Percentiles rank a stretch among this genome's conserved stretches.
Conservation (phyloP, 768 basidiomycete species). For the Ephemerocybe angulata region DNA sequence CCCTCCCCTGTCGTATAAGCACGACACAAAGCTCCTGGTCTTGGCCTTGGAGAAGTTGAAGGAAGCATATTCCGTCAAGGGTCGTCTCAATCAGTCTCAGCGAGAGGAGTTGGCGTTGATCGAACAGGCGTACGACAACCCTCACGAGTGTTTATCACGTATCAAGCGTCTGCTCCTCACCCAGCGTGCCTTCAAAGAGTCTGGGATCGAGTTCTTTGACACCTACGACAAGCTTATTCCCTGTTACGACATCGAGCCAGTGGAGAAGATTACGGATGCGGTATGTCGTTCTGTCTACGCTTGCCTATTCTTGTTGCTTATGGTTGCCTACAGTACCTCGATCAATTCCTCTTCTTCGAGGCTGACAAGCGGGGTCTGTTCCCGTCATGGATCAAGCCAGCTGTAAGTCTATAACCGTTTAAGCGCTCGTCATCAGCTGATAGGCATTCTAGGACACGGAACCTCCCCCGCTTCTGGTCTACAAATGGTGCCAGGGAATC, state of each 20-base stretch:
- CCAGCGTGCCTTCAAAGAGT: conserved; percentile 97
- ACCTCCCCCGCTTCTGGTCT: conserved; percentile 93
- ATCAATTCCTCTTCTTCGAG: conserved; percentile 99
- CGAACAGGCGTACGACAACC: conserved; percentile 99
- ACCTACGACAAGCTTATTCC: conserved; percentile 98
- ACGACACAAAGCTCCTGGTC: conserved; percentile 96
- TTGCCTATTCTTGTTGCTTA: conserved; percentile 10
- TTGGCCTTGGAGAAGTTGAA: conserved; percentile 97
- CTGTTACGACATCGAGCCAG: conserved; percentile 98
- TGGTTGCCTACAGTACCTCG: conserved; percentile 62
- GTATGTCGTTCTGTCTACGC: conserved; percentile 37
- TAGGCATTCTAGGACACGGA: conserved; percentile 66
- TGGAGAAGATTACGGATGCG: conserved; percentile 99
- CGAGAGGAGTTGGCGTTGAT: conserved; percentile 97
- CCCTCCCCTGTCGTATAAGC: conserved; percentile 98
- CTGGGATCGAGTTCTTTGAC: conserved; percentile 96
- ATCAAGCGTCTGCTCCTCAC: conserved; percentile 97
- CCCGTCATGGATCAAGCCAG: conserved; percentile 99
- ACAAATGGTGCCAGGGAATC: conserved; percentile 99
- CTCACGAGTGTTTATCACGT: conserved; percentile 96
- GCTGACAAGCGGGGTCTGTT: conserved; percentile 97
- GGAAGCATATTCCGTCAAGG: conserved; percentile 98
- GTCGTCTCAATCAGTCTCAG: conserved; percentile 94
- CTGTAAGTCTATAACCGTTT: conserved; percentile 34
- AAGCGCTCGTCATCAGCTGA: conserved; percentile 6